Conservation (phyloP, 148 eudicot genomes). For the Vaccinium darrowii region DNA sequence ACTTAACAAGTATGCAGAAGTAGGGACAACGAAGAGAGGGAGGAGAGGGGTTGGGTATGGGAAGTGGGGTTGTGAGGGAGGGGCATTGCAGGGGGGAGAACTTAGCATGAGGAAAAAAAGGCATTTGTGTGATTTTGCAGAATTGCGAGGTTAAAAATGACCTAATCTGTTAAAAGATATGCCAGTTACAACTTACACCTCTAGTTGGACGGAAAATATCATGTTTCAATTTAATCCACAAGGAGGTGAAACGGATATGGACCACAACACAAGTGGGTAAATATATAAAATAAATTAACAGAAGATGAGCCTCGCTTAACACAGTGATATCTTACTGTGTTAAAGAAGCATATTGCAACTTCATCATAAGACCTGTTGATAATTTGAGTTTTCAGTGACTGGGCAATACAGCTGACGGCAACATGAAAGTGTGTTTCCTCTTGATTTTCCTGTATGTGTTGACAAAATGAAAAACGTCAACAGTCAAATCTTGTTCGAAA, state of each 20-base stretch:
- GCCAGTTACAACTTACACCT: not conserved
- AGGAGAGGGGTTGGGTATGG: not conserved
- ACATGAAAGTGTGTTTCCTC: slow-evolving; percentile 66
- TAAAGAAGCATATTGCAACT: slow-evolving; percentile 87
- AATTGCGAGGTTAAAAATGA: not conserved
- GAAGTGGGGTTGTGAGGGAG: not conserved
- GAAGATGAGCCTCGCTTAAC: not conserved
- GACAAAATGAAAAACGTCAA: slow-evolving; percentile 8
- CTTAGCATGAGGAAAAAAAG: not conserved
- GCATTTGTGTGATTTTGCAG: not conserved
- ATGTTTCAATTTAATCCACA: not conserved
- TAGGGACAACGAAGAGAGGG: not conserved
- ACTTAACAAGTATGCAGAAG: not conserved
- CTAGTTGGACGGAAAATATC: not conserved
- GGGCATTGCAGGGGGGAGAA: not conserved
- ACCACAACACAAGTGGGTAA: not conserved
- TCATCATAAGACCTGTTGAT: slow-evolving; percentile 88
- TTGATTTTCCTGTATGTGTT: slow-evolving; percentile 61
- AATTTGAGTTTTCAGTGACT: slow-evolving; percentile 76
- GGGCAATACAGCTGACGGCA: slow-evolving; percentile 68
- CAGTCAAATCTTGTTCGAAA: not conserved
- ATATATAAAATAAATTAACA: not conserved
- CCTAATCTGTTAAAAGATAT: not conserved
- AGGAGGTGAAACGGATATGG: not conserved
- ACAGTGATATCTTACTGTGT: slow-evolving; percentile 60